Percentiles rank a stretch among this genome's conserved stretches.
Conservation (phyloP, 192 early-diverging fungal genomes). For the Gigaspora rosea region DNA sequence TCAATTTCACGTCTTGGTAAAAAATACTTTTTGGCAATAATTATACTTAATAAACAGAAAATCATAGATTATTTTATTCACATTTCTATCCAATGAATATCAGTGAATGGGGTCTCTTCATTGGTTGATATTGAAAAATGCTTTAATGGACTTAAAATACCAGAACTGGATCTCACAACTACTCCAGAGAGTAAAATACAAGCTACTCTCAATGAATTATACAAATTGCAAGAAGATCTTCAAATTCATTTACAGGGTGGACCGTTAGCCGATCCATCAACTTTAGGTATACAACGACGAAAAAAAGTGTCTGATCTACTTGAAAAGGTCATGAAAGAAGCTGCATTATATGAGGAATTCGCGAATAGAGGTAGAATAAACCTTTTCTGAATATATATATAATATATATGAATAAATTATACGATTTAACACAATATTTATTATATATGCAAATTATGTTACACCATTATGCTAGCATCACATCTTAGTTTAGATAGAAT, state of each 20-base stretch:
- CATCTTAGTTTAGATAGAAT: conserved; percentile 61
- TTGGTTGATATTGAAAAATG: conserved; percentile 54
- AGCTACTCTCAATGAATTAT: conserved; percentile 50
- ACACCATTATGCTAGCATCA: conserved; percentile 38
- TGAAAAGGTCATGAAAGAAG: conserved; percentile 54
- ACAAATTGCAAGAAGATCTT: conserved; percentile 60
- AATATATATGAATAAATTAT: background rate
- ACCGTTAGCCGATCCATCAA: conserved; percentile 44
- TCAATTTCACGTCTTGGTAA: conserved; percentile 34
- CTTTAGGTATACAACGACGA: conserved; percentile 46
- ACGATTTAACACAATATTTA: background rate
- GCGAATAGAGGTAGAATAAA: conserved; percentile 51
- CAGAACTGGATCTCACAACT: conserved; percentile 56
- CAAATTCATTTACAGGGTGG: conserved; percentile 65
- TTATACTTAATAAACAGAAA: background rate
- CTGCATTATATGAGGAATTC: conserved; percentile 64
- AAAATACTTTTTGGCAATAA: background rate
- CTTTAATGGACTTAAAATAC: conserved; percentile 55
- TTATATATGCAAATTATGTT: background rate
- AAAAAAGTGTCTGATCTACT: conserved; percentile 50
- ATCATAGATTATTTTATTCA: conserved; percentile 33
- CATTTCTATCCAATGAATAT: conserved; percentile 29
- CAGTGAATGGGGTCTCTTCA: conserved; percentile 60
- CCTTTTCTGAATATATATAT: background rate
- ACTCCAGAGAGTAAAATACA: conserved; percentile 56